Percentiles rank a stretch among this genome's conserved stretches.
These are phyloP conservation scores for Lentinula aciculospora DNA, from an alignment of 768 basidiomycete species.

Conservation along the genomic window DNA sequence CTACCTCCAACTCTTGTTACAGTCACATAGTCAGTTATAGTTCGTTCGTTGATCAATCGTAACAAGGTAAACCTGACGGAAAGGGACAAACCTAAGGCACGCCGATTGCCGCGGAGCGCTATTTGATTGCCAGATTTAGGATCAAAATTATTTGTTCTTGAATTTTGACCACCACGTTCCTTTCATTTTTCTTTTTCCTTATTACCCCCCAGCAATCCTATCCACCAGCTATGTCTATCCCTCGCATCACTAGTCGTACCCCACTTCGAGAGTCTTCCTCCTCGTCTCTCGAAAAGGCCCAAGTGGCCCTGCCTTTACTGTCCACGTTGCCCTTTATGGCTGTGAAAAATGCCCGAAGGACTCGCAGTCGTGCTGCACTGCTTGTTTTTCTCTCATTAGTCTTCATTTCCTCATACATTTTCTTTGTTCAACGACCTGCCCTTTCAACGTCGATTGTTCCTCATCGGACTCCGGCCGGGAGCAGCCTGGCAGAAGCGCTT, in stretches of 20 bases:
- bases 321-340: conserved; percentile 22
- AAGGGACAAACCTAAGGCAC: background rate
- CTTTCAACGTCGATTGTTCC: conserved; percentile 30
- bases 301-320: conserved; percentile 13
- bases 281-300: conserved; percentile 11
- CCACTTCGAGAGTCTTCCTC: conserved; percentile 27
- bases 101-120: background rate
- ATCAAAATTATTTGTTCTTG: background rate
- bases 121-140: background rate
- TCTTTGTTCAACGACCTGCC: conserved; percentile 42
- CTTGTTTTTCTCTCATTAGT: conserved; percentile 49
- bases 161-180: conserved; percentile 5
- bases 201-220: background rate
- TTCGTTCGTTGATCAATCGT: background rate
- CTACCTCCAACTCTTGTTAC: too few species aligned
- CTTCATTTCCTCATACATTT: conserved; percentile 47
- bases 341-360: conserved; percentile 35
- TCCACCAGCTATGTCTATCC: background rate
- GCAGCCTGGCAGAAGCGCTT: conserved; percentile 15
- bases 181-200: background rate
- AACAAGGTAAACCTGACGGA: background rate
- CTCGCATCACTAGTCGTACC: conserved; percentile 22
- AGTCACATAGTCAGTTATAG: background rate
- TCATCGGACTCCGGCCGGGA: conserved; percentile 10
- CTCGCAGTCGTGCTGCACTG: conserved; percentile 48